Evolutionary conservation across 2,329 filamentous ascomycete species (phyloP).

Genomic region (Neonectria ditissima): DNA sequence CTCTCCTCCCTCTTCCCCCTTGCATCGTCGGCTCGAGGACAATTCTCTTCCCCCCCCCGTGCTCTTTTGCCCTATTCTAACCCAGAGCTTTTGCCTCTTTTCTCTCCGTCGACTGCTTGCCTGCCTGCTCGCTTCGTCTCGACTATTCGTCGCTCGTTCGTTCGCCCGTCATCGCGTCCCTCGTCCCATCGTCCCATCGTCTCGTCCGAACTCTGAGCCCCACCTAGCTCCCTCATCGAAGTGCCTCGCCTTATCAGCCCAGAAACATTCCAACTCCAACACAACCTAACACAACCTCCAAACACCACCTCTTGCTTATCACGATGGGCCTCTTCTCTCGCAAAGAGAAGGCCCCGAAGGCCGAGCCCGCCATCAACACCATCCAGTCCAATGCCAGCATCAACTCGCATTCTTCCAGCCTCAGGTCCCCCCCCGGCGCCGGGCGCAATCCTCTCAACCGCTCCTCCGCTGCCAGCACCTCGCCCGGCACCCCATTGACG

Average conservation of each 20-base stretch:
- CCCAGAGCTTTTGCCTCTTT: slow-evolving; percentile 4
- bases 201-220: slow-evolving; percentile 35
- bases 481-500: slow-evolving; percentile 61
- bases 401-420: slow-evolving; percentile 62
- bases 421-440: slow-evolving; percentile 40
- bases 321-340: slow-evolving; percentile 69
- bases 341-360: slow-evolving; percentile 63
- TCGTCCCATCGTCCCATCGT: slow-evolving; percentile 30
- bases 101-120: slow-evolving; percentile 8
- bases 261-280: slow-evolving; percentile 30
- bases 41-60: slow-evolving; percentile 19
- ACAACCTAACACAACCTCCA: slow-evolving; percentile 20
- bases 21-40: slow-evolving; percentile 35
- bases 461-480: slow-evolving; percentile 62
- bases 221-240: slow-evolving; percentile 35
- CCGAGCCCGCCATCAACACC: slow-evolving; percentile 55
- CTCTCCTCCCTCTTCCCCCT: slow-evolving; percentile 36
- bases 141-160: slow-evolving; percentile 40
- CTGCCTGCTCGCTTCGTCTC: slow-evolving; percentile 18
- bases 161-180: slow-evolving; percentile 31
- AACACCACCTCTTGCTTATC: slow-evolving; percentile 27
- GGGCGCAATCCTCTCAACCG: slow-evolving; percentile 58
- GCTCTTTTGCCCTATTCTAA: neutral
- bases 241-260: slow-evolving; percentile 40
- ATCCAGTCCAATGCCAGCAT: slow-evolving; percentile 64